These are phyloP conservation scores for Podila minutissima DNA, from an alignment of 192 early-diverging fungal species.

Conservation along the genomic window DNA sequence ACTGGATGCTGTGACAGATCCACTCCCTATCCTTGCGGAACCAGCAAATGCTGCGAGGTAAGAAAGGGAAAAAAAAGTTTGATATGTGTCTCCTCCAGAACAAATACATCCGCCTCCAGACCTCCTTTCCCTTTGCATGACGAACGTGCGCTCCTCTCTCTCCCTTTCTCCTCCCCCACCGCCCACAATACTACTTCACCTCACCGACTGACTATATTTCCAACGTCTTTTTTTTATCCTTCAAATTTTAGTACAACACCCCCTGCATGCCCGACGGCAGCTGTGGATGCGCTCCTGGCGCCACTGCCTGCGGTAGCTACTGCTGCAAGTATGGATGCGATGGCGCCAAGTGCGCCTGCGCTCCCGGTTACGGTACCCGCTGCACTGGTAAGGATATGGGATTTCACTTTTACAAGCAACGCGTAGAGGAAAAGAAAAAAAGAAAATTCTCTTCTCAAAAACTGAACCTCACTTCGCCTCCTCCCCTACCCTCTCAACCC, in stretches of 20 bases:
- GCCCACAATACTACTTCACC: not conserved
- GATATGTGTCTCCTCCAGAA: too few relatives aligned
- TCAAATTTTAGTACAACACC: not conserved
- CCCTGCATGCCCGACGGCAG: not conserved
- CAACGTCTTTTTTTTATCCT: too few relatives aligned
- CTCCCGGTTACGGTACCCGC: not conserved
- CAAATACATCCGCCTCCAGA: too few relatives aligned
- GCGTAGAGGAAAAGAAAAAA: too few relatives aligned
- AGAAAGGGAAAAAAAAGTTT: not conserved
- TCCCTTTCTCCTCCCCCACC: too few relatives aligned
- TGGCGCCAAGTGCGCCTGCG: not conserved
- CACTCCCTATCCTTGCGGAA: not conserved
- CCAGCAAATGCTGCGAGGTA: not conserved
- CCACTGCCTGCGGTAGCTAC: not conserved
- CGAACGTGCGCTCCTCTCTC: not conserved
- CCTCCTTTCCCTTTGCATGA: not conserved
- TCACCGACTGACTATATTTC: too few relatives aligned
- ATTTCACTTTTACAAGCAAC: too few relatives aligned
- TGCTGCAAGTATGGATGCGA: constrained; percentile 5
- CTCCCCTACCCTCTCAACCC: not conserved
- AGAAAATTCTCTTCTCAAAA: not conserved
- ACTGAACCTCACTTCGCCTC: not conserved
- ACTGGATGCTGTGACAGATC: not conserved
- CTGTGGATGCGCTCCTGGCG: not conserved
- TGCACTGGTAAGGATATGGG: not conserved